Percentiles rank a stretch among this genome's conserved stretches.
phyloP scores from a whole-genome alignment of 345 rosid genomes.

The Moringa oleifera region DNA sequence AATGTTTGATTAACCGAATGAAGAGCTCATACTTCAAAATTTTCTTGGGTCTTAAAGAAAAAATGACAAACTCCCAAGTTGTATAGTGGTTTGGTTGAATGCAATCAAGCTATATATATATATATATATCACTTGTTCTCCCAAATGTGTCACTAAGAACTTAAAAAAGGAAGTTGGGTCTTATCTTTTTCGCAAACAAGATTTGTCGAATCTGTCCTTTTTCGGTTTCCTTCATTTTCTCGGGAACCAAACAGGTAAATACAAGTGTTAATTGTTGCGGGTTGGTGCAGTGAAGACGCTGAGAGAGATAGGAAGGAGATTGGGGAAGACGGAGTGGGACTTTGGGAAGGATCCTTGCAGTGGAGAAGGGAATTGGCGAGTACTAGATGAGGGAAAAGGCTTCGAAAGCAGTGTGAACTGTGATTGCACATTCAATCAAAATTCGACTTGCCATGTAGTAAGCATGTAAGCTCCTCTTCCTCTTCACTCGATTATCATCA shows the following conservation, averaged over 20 bases:
- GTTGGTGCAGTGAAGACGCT: conserved; percentile 56
- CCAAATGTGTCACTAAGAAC: too few species aligned
- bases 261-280: background rate
- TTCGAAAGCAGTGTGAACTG: conserved; percentile 56
- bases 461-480: conserved; percentile 43
- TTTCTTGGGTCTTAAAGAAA: background rate
- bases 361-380: conserved; percentile 55
- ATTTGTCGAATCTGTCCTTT: too few species aligned
- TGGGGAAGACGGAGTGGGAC: conserved; percentile 75
- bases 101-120: too few species aligned
- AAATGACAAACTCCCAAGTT: too few species aligned
- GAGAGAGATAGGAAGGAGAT: conserved; percentile 50
- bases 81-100: too few species aligned
- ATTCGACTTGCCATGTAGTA: conserved; percentile 59
- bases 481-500: background rate
- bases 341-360: conserved; percentile 73
- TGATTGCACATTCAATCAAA: conserved; percentile 37
- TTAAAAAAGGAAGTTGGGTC: too few species aligned
- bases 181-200: too few species aligned
- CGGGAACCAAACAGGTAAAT: too few species aligned
- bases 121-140: too few species aligned
- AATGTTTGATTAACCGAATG: too few species aligned
- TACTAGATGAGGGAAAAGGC: conserved; percentile 23
- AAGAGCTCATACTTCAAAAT: background rate
- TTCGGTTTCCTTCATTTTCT: too few species aligned